These are phyloP conservation scores for Panaeolus papilionaceus DNA, from an alignment of 768 basidiomycete species.

Conservation along the genomic window DNA sequence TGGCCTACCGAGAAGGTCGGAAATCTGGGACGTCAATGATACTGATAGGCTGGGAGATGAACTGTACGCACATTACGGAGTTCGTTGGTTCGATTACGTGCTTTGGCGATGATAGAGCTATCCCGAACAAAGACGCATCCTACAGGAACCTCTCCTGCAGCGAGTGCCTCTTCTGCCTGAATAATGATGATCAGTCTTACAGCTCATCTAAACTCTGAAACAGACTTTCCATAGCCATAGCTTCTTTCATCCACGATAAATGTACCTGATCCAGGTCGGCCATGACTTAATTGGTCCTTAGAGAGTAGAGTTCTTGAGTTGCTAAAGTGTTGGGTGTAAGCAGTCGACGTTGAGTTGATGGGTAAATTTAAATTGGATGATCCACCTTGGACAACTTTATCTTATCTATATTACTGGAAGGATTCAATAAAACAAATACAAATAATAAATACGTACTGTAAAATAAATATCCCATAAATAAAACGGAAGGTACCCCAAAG, in stretches of 20 bases:
- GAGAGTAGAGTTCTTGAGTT: neutral
- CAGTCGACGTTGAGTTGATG: too few relatives aligned
- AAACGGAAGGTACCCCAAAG: too few relatives aligned
- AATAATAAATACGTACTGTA: too few relatives aligned
- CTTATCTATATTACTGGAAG: too few relatives aligned
- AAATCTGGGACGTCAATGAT: neutral
- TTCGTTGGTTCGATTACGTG: conserved; percentile 94
- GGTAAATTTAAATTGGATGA: neutral
- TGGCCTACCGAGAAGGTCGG: conserved; percentile 63
- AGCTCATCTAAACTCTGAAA: conserved; percentile 17
- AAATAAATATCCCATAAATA: too few relatives aligned
- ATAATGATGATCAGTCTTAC: neutral
- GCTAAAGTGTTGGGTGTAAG: neutral
- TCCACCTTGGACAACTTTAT: too few relatives aligned
- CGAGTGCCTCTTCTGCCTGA: conserved; percentile 87
- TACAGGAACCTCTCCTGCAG: conserved; percentile 90
- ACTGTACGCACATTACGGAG: conserved; percentile 75
- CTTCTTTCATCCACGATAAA: conserved; percentile 78
- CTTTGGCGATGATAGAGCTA: conserved; percentile 78
- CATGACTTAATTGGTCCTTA: neutral
- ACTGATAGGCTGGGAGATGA: conserved; percentile 11
- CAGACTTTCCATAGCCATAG: conserved; percentile 76
- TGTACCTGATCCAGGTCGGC: conserved; percentile 34
- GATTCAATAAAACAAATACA: too few relatives aligned
- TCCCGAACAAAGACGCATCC: conserved; percentile 94